Evolutionary conservation across 2,329 filamentous ascomycete genomes (phyloP).

Genomic region (Diaporthe citrichinensis): DNA sequence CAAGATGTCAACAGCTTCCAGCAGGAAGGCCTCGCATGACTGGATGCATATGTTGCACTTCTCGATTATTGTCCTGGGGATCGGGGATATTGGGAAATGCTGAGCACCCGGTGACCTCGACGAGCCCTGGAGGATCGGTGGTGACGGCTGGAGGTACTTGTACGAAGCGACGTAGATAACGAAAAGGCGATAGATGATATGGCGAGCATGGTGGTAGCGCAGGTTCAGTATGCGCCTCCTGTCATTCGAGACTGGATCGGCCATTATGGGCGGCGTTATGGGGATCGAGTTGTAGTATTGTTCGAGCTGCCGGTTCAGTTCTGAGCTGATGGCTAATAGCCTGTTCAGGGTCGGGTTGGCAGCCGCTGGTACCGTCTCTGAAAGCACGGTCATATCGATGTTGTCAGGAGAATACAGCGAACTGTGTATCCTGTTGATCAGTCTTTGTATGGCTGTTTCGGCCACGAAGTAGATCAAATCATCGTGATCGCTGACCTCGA

Average conservation of each 20-base stretch:
- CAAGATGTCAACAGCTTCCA: constrained; percentile 53
- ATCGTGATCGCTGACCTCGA: constrained; percentile 51
- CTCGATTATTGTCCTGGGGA: constrained; percentile 51
- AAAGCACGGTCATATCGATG: constrained; percentile 43
- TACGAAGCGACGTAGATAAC: constrained; percentile 49
- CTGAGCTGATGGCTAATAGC: constrained; percentile 51
- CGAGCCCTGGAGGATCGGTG: constrained; percentile 21
- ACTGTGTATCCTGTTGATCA: constrained; percentile 59
- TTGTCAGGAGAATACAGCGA: constrained; percentile 55
- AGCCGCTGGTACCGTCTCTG: constrained; percentile 43
- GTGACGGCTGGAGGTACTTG: constrained; percentile 41
- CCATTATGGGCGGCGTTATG: constrained; percentile 66
- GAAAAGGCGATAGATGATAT: constrained; percentile 79
- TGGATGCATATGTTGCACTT: constrained; percentile 53
- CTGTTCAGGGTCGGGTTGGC: constrained; percentile 48
- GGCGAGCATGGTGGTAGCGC: constrained; percentile 80
- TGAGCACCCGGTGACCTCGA: constrained; percentile 27
- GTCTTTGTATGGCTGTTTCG: constrained; percentile 57
- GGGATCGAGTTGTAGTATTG: constrained; percentile 56
- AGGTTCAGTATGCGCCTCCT: constrained; percentile 78
- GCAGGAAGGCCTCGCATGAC: constrained; percentile 53
- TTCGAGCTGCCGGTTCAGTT: constrained; percentile 56
- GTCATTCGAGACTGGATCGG: constrained; percentile 68
- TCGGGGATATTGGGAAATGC: not conserved
- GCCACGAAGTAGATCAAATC: constrained; percentile 57